phyloP scores from a whole-genome alignment of 176 grass and related monocot genomes.

The Oryza glumipatula region DNA sequence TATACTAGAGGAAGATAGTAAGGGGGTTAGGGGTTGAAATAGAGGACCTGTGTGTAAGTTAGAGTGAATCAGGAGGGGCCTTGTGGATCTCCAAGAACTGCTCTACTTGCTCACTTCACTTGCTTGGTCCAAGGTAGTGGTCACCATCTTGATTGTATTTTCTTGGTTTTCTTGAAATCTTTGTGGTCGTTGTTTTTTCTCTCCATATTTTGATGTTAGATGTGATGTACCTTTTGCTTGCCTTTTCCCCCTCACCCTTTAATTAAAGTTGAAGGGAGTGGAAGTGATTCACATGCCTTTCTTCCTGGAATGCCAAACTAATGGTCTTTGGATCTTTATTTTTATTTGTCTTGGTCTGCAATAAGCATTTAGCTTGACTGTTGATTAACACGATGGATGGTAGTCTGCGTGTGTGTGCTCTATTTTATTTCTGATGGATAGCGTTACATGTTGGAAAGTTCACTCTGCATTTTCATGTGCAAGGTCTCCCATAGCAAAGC shows the following conservation, averaged over 20 bases:
- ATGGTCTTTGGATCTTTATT: not conserved
- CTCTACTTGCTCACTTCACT: conserved; percentile 9
- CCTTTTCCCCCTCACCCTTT: conserved; percentile 9
- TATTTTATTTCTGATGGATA: conserved; percentile 30
- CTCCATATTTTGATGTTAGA: not conserved
- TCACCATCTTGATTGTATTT: conserved; percentile 10
- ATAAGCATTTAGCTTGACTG: not conserved
- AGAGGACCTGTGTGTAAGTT: conserved; percentile 30
- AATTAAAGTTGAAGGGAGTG: conserved; percentile 15
- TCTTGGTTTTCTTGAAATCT: conserved; percentile 23
- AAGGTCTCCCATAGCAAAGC: conserved; percentile 12
- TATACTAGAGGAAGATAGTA: conserved; percentile 5
- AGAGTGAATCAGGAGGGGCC: conserved; percentile 27
- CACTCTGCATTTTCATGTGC: conserved; percentile 4
- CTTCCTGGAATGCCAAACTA: too few species aligned
- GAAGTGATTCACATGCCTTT: conserved; percentile 8
- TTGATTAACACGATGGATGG: not conserved
- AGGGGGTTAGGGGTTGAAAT: conserved; percentile 38
- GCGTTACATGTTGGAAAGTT: not conserved
- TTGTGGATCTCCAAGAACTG: conserved; percentile 41
- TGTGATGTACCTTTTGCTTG: conserved; percentile 24
- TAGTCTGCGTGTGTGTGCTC: conserved; percentile 8
- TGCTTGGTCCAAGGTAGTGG: conserved; percentile 26
- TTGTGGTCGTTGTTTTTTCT: not conserved
- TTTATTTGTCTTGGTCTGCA: conserved; percentile 7